Conservation (phyloP, 805 yeast species). For the Komagataella pastoris region DNA sequence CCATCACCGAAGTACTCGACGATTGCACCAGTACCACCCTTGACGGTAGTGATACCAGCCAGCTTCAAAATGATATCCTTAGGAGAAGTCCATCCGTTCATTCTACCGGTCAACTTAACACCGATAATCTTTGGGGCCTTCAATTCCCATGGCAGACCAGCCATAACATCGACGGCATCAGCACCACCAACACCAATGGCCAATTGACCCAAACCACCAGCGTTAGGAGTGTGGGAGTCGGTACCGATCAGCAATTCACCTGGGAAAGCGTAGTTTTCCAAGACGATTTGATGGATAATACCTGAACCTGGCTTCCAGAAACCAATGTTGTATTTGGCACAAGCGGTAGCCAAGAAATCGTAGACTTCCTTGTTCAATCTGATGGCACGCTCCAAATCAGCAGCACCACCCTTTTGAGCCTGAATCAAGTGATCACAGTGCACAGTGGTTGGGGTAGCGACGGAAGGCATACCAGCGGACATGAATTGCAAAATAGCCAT, state of each 20-base stretch:
- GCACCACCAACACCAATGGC: constrained; percentile 99
- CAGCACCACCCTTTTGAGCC: constrained; percentile 85
- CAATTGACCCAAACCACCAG: constrained; percentile 97
- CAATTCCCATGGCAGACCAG: constrained; percentile 97
- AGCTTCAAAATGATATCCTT: constrained; percentile 89
- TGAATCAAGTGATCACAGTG: constrained; percentile 98
- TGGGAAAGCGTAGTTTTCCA: constrained; percentile 94
- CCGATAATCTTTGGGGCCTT: constrained; percentile 95
- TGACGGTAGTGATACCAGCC: constrained; percentile 87
- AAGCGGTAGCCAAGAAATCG: constrained; percentile 86
- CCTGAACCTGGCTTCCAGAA: constrained; percentile 99
- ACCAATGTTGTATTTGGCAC: constrained; percentile 90
- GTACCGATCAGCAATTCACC: constrained; percentile 97
- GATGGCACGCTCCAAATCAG: constrained; percentile 71
- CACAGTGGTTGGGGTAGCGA: constrained; percentile 89
- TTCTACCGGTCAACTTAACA: constrained; percentile 79
- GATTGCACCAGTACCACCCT: constrained; percentile 96
- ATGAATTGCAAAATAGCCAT: constrained; percentile 97
- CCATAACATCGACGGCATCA: constrained; percentile 95
- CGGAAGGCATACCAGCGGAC: constrained; percentile 84
- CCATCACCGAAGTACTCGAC: constrained; percentile 97
- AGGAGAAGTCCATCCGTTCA: constrained; percentile 94
- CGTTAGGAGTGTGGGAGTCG: constrained; percentile 97
- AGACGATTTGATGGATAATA: constrained; percentile 93
- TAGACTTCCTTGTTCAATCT: constrained; percentile 89